Percentiles rank a stretch among this genome's conserved stretches.
Conservation (phyloP, 805 yeast species). For the Lipomyces starkeyi region DNA sequence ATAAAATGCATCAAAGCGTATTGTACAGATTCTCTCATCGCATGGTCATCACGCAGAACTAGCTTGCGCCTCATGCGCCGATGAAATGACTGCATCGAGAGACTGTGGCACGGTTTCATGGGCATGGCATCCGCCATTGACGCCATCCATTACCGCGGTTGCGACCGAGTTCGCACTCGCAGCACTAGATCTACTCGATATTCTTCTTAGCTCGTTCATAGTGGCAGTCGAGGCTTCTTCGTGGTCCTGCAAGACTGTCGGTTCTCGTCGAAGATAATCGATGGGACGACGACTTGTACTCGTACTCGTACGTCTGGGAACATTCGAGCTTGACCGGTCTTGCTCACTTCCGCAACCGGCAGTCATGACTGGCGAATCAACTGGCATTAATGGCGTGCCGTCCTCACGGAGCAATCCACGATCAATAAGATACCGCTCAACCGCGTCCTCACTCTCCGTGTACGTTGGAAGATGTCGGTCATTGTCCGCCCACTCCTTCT, state of each 20-base stretch:
- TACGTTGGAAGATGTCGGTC: constrained; percentile 35
- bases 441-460: constrained; percentile 36
- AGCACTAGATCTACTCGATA: neutral
- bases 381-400: constrained; percentile 30
- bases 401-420: constrained; percentile 33
- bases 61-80: neutral
- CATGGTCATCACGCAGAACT: neutral
- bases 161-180: neutral
- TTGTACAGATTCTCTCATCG: neutral
- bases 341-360: neutral
- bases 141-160: neutral
- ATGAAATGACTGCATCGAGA: constrained; percentile 2
- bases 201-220: constrained; percentile 22
- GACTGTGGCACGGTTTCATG: neutral
- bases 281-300: constrained; percentile 4
- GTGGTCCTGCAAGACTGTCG: neutral
- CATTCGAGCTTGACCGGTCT: constrained; percentile 9
- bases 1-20: neutral
- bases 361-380: constrained; percentile 18
- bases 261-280: neutral
- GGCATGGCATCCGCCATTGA: constrained; percentile 4
- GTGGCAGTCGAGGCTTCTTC: constrained; percentile 16
- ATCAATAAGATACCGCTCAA: constrained; percentile 35
- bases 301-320: constrained; percentile 18
- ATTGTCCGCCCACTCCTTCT: constrained; percentile 36